Percentiles rank a stretch among this genome's conserved stretches.
phyloP scores from a whole-genome alignment of 345 rosid genomes.

The Rhodamnia argentea region DNA sequence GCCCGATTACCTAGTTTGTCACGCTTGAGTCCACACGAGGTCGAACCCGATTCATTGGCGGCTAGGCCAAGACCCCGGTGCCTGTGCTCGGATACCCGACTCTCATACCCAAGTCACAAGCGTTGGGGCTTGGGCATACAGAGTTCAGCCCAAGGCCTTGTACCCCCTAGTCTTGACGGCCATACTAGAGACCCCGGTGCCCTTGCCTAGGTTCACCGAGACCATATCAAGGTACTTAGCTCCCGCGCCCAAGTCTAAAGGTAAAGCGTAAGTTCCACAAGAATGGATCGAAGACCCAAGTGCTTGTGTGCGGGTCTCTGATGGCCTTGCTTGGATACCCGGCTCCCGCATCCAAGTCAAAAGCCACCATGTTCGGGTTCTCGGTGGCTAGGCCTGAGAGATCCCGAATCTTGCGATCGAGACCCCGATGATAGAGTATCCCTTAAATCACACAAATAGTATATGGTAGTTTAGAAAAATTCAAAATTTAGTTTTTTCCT shows the following conservation, averaged over 20 bases:
- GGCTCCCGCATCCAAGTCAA: neutral
- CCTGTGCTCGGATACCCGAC: no score
- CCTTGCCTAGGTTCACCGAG: accelerated
- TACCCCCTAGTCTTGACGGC: no score
- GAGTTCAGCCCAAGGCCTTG: no score
- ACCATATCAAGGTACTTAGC: neutral
- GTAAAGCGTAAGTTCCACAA: no score
- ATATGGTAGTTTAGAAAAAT: neutral
- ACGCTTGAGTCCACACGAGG: no score
- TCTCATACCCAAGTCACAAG: no score
- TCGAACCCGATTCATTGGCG: no score
- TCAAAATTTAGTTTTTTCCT: neutral
- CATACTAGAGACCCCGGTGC: neutral
- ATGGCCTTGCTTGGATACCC: neutral
- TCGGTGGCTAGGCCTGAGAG: neutral
- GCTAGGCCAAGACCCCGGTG: no score
- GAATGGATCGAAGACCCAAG: no score
- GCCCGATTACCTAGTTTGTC: no score
- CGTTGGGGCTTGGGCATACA: no score
- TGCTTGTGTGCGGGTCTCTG: neutral
- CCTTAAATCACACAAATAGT: neutral
- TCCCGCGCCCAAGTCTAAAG: neutral
- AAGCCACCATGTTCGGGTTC: neutral
- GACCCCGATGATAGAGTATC: accelerated
- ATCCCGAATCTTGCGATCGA: no score